Base-by-base conservation (phyloP, 1,284 basidiomycete species). In the Apiotrichum gamsii region DNA sequence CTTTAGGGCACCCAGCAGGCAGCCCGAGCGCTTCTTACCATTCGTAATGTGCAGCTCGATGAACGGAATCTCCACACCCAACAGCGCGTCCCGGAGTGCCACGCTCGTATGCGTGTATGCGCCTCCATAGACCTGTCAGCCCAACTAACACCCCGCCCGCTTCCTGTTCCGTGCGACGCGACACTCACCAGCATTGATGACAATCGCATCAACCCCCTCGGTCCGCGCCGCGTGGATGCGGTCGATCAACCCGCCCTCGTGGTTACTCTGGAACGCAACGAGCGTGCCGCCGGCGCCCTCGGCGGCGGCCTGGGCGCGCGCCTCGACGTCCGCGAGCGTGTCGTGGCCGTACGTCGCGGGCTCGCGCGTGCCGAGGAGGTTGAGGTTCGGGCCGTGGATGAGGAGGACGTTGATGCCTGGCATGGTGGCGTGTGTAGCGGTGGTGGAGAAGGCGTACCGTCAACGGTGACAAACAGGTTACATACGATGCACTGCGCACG, bases 341-440 rank as follows among this genome's bases (percentile, higher is more conserved):
- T 58, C 58, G 16, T 44, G 45, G 24, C 70, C 70, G 54, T 72
- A 72, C 50, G 50, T 67, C 39, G 67, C 56, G 5, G 70, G 70
- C 54, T 72, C 70, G 13, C 70, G 45, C 15, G 61, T 66, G 9
- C 70, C 69, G 13, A 72, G 56, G 4, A 72, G 52, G 52, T 72
- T 72, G 18, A 72, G 56, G 39, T 72, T 72, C 13, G 70, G 69
- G 6, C 70, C 70, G 48, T 62, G 57, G 48, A 65, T 52, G 8
- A 65, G 46, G 20, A 65, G 59, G 31, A 36, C 41, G 41, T 20
- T 36, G 11, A 28, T 43, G 20, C 41, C 41, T 6, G 24, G 16
- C n/a, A 32, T 32, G n/a, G 41, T 43, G 32, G 34, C n/a, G 25
- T 34, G 16, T 36, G n/a, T 21, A 10, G n/a, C 18, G 29, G 21